Conservation (phyloP, 1,139 yeast genomes). For the Taphrina flavorubra region DNA sequence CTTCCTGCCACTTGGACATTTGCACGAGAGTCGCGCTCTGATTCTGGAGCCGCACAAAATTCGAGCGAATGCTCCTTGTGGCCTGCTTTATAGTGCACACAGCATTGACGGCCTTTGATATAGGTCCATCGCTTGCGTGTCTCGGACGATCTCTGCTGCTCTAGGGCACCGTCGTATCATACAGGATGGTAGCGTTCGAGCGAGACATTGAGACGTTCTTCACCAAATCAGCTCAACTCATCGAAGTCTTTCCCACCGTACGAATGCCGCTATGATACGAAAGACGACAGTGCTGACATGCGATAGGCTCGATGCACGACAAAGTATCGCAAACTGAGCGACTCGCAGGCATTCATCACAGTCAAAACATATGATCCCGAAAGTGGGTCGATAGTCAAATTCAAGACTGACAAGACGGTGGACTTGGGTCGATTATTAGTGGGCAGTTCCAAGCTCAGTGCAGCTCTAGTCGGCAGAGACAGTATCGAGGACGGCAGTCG, state of each 20-base stretch:
- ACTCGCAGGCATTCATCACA: slow-evolving; percentile 26
- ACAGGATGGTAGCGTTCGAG: slow-evolving; percentile 28
- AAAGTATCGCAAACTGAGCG: slow-evolving; percentile 21
- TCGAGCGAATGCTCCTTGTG: too few species aligned
- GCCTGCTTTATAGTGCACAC: not conserved
- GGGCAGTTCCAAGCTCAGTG: slow-evolving; percentile 19
- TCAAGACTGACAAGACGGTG: slow-evolving; percentile 30
- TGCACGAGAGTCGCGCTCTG: slow-evolving; percentile 1
- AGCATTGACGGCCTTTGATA: not conserved
- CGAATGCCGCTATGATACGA: not conserved
- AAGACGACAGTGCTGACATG: not conserved
- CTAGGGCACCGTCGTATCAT: not conserved
- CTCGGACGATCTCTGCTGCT: too few species aligned
- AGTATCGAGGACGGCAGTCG: not conserved
- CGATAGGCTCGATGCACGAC: slow-evolving; percentile 24
- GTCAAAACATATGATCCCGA: slow-evolving; percentile 24
- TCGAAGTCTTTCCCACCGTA: slow-evolving; percentile 29
- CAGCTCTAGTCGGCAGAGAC: slow-evolving; percentile 1
- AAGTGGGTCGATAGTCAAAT: slow-evolving; percentile 27
- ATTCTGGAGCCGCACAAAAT: slow-evolving; percentile 1
- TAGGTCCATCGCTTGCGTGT: not conserved
- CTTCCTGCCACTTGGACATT: too few species aligned
- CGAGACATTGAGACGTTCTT: slow-evolving; percentile 28
- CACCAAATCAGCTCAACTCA: slow-evolving; percentile 25
- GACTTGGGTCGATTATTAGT: slow-evolving; percentile 34